These are phyloP conservation scores for Lichtheimia ornata DNA, from an alignment of 371 early-diverging fungal genomes.

Conservation along the genomic window DNA sequence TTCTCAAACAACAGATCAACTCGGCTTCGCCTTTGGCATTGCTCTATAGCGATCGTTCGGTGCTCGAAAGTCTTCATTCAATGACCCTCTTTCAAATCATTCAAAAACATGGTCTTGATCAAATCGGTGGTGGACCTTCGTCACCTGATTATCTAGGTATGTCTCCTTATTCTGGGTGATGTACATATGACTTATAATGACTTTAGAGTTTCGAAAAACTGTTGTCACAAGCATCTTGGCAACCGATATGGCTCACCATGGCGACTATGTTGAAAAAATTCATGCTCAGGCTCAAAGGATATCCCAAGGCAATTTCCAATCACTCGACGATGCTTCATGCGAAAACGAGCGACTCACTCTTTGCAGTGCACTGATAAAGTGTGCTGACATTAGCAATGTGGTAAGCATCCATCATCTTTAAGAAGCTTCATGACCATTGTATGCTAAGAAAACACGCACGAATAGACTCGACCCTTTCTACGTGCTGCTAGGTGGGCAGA, in stretches of 20 bases:
- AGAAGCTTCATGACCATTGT: not conserved
- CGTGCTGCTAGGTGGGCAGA: conserved; percentile 59
- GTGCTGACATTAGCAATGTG: conserved; percentile 83
- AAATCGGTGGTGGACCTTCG: conserved; percentile 22
- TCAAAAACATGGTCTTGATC: conserved; percentile 62
- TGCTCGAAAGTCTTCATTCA: conserved; percentile 92
- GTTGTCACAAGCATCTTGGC: conserved; percentile 75
- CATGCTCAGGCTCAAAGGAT: conserved; percentile 58
- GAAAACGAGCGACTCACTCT: conserved; percentile 56
- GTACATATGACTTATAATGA: not conserved
- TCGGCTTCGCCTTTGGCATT: conserved; percentile 79
- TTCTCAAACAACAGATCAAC: conserved; percentile 41
- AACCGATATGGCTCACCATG: conserved; percentile 82
- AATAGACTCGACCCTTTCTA: conserved; percentile 56
- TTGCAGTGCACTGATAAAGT: conserved; percentile 76
- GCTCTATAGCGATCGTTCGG: conserved; percentile 89
- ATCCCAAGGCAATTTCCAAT: conserved; percentile 11
- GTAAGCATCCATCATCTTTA: conserved; percentile 28
- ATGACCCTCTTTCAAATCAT: conserved; percentile 83
- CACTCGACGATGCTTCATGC: conserved; percentile 12
- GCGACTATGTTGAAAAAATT: conserved; percentile 72
- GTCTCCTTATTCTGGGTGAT: not conserved
- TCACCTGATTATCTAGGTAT: conserved; percentile 34
- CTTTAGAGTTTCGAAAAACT: conserved; percentile 67
- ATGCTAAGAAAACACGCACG: not conserved